Percentiles rank a stretch among this genome's conserved stretches.
phyloP scores from a whole-genome alignment of 495 filamentous ascomycete genomes.

The Xylaria curta region DNA sequence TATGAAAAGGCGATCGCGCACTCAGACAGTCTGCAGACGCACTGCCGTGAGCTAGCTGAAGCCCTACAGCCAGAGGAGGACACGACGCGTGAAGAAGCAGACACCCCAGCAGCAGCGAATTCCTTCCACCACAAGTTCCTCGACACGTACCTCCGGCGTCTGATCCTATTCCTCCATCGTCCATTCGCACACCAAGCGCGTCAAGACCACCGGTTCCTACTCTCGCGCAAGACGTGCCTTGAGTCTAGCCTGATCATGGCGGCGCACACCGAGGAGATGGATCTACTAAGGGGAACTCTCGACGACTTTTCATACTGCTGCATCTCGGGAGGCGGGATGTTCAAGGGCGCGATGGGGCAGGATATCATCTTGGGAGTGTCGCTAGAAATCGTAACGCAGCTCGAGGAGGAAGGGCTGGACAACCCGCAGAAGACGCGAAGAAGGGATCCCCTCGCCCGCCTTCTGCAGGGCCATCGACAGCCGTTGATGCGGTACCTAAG shows the following conservation, averaged over 20 bases:
- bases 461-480: not conserved
- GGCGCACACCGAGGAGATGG: conserved; percentile 8
- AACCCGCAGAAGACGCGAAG: not conserved
- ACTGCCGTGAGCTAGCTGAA: conserved; percentile 14
- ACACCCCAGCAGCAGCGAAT: not conserved
- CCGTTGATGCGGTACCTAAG: conserved; percentile 10
- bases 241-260: conserved; percentile 19
- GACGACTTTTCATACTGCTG: conserved; percentile 17
- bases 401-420: conserved; percentile 12
- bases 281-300: not conserved
- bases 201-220: conserved; percentile 11
- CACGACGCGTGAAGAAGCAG: not conserved
- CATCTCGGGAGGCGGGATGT: conserved; percentile 21
- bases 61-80: not conserved
- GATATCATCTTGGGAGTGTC: conserved; percentile 11
- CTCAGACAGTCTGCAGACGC: not conserved
- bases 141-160: conserved; percentile 22
- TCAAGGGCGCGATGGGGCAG: conserved; percentile 23
- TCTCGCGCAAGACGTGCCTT: conserved; percentile 11
- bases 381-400: conserved; percentile 18
- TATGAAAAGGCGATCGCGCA: conserved; percentile 4
- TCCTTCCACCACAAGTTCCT: conserved; percentile 23
- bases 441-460: conserved; percentile 7
- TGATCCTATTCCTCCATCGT: conserved; percentile 21
- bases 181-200: conserved; percentile 19